Evolutionary conservation across 352 stramenopile genomes (phyloP).

Genomic region (Phytophthora ramorum): DNA sequence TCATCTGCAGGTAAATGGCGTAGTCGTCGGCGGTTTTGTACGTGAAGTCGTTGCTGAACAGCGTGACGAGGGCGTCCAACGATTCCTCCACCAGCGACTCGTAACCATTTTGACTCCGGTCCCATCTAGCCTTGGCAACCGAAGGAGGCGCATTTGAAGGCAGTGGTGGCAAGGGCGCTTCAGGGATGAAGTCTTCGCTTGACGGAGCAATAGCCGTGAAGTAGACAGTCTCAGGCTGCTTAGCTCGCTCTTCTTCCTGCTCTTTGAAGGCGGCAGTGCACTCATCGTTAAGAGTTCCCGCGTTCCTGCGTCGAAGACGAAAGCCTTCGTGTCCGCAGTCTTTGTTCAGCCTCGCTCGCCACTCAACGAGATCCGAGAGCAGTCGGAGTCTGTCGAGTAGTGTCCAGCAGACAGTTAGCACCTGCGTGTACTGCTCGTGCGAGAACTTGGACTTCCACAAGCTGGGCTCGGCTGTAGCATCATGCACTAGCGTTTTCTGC

Average conservation of each 20-base stretch:
- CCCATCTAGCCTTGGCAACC: conserved; percentile 34
- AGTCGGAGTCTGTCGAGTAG: conserved; percentile 64
- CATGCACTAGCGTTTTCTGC: conserved; percentile 58
- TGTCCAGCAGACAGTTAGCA: conserved; percentile 53
- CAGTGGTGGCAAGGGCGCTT: conserved; percentile 24
- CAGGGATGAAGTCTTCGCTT: conserved; percentile 18
- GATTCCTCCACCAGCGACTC: conserved; percentile 49
- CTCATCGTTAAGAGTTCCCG: conserved; percentile 41
- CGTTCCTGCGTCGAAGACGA: conserved; percentile 18
- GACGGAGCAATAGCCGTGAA: conserved; percentile 23
- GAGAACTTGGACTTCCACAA: conserved; percentile 68
- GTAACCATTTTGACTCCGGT: conserved; percentile 48
- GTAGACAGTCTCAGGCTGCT: conserved; percentile 23
- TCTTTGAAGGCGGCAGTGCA: conserved; percentile 35
- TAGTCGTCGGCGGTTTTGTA: conserved; percentile 62
- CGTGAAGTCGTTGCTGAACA: conserved; percentile 70
- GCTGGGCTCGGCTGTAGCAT: conserved; percentile 56
- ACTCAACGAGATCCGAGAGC: conserved; percentile 71
- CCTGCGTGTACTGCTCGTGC: conserved; percentile 54
- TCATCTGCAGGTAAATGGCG: conserved; percentile 81
- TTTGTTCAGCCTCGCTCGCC: conserved; percentile 46
- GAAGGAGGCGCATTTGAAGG: conserved; percentile 18
- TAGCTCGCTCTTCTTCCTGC: conserved; percentile 29
- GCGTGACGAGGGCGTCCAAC: conserved; percentile 59
- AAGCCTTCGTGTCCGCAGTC: conserved; percentile 20